Evolutionary conservation across 2,329 filamentous ascomycete species (phyloP), one percentile per base, ranked within the genome.

Genomic region (Epichloe coenophiala): DNA sequence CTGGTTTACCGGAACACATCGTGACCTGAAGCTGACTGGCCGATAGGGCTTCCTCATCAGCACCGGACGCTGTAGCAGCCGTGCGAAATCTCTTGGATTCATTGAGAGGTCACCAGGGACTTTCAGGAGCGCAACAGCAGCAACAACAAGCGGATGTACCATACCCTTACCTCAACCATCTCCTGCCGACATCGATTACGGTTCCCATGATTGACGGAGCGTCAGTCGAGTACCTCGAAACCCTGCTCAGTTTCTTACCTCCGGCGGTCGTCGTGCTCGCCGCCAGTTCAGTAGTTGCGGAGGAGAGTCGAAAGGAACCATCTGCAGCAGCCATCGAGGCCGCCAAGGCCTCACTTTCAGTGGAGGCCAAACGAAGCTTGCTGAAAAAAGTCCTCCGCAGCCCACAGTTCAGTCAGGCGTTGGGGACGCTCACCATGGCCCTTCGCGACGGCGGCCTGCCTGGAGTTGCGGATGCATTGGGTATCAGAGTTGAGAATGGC

Each of bases 81-180:
- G 88, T 97, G 57, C 86, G 88, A 63, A 90, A 91, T 68, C 90
- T 98, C 65, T 77, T 97, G 59, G 80, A 84, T 54, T 95, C 91
- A 4, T 73, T 97, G 55, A 80, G 83, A 61, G 77, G 80, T 53
- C 72, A 73, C 35, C 65, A 71, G 31, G 65, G 67, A 46, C 56
- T 69, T 46, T 61, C 70, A 56, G 65, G 65, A 54, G 63, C 59
- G 31, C 64, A 66, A 49, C 63, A 61, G 53, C 60, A 17, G 31
- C 48, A 63, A 43, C 60, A 63, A 46, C 55, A 57, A 15, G 57
- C 62, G 47, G 68, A 83, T 55, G 81, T 84, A 58, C 71, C 81
- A 0, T 96, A 86, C 64, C 91, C 90, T 13, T 83, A 89, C 33
- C 80, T 98, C 46, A 83, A 83, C 60, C 91, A 97, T 62, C 81